Percentiles rank a stretch among this genome's conserved stretches.
These are phyloP conservation scores for Anthracocystis setariae DNA, from an alignment of 1,284 basidiomycete species.

Conservation along the genomic window DNA sequence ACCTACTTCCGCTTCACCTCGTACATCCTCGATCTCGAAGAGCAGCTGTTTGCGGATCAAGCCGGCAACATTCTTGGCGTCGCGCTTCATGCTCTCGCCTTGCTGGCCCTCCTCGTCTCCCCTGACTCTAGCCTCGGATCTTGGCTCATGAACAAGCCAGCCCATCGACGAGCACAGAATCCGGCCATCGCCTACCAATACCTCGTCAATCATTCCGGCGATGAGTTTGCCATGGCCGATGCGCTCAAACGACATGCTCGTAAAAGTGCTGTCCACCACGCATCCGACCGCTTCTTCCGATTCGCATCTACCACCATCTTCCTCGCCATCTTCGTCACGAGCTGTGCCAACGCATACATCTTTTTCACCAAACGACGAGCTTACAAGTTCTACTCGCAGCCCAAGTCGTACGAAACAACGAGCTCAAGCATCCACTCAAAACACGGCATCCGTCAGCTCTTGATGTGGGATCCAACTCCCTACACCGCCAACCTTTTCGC, in stretches of 20 bases:
- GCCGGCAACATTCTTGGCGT: constrained; percentile 45
- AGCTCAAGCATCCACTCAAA: constrained; percentile 34
- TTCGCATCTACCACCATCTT: constrained; percentile 29
- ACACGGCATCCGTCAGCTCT: constrained; percentile 38
- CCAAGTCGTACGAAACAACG: constrained; percentile 16
- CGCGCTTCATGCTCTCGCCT: constrained; percentile 30
- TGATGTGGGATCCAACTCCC: constrained; percentile 44
- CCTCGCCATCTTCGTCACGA: constrained; percentile 24
- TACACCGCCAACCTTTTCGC: constrained; percentile 45
- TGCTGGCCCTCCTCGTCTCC: constrained; percentile 42
- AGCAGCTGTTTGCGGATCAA: constrained; percentile 40
- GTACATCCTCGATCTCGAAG: constrained; percentile 33
- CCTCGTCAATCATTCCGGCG: constrained; percentile 39
- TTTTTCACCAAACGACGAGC: constrained; percentile 46
- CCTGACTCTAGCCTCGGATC: constrained; percentile 41
- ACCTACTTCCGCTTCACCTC: constrained; percentile 29
- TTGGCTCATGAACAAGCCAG: constrained; percentile 43
- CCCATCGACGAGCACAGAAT: constrained; percentile 37
- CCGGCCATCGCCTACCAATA: constrained; percentile 49
- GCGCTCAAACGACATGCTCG: constrained; percentile 35
- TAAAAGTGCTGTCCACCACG: constrained; percentile 31
- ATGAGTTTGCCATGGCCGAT: constrained; percentile 48
- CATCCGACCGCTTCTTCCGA: constrained; percentile 46
- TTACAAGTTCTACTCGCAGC: constrained; percentile 48
- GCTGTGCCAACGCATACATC: constrained; percentile 43